Base-by-base conservation (phyloP, 768 basidiomycete genomes). In the Naganishia vishniacii region DNA sequence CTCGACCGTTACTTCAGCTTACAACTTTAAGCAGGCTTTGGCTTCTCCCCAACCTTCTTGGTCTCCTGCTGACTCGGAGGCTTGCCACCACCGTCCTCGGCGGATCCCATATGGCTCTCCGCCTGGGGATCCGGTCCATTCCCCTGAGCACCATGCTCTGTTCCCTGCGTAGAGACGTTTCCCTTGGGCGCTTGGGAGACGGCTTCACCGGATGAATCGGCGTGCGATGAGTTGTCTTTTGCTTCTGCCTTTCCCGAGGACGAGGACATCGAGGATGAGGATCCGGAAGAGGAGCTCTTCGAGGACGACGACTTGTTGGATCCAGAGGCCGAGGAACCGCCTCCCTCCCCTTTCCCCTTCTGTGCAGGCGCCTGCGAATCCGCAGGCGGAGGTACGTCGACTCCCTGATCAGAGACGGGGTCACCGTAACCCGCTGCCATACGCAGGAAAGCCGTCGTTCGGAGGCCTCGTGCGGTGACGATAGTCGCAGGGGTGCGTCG, bases 71-170 rank as follows among this genome's bases (percentile, higher is more conserved):
- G 37, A 56, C 53, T 56, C 23, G 53, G 53, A 2, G 53, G 53
- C 37, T 56, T 56, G 6, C 25, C 26, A 4, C 53, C 53, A 41
- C 53, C 53, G 13, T 34, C 34, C 26, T 56, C n/a, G n/a, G 12
- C n/a, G 3, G n/a, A n/a, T n/a, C 53, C 53, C 53, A 56, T 56
- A 25, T 56, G 53, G 15, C 40, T 6, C 20, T 15, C n/a, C 34
- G 53, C 53, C 23, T 56, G 53, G 1, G 53, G 53, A 40, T 56
- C 53, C 37, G 53, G 53, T 26, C 53, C 53, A n/a, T 56, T 56
- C 20, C 53, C 53, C 37, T 56, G 53, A 11, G 53, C 53, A 40
- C 53, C 53, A 40, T 56, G 53, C 40, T 56, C 4, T 34, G 53
- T 56, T 15, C 53, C 53, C 53, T 56, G 53, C 1, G 53, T 56